Conservation (phyloP, 768 basidiomycete species). For the Mycena latifolia region DNA sequence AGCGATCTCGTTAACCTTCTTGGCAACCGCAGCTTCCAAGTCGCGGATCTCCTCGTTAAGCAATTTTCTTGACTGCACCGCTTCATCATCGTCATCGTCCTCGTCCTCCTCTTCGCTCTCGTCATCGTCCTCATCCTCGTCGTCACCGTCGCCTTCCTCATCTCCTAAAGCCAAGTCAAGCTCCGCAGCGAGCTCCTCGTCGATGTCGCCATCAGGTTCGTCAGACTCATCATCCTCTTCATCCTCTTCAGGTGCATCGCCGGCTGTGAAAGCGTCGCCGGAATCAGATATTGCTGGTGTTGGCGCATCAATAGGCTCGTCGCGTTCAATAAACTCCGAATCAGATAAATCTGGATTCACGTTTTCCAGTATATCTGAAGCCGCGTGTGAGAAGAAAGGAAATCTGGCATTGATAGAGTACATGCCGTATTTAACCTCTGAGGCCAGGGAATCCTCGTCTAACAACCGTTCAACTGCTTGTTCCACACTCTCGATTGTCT, state of each 20-base stretch:
- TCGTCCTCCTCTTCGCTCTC: constrained; percentile 69
- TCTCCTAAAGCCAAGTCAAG: constrained; percentile 87
- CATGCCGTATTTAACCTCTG: constrained; percentile 83
- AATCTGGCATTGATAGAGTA: neutral
- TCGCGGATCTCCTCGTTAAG: constrained; percentile 92
- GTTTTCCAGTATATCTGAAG: constrained; percentile 84
- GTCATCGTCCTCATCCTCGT: constrained; percentile 78
- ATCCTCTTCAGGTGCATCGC: constrained; percentile 67
- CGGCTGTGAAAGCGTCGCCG: constrained; percentile 62
- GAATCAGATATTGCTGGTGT: constrained; percentile 80
- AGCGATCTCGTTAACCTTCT: constrained; percentile 87
- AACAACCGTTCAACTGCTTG: constrained; percentile 91
- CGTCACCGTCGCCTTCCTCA: constrained; percentile 72
- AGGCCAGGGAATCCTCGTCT: constrained; percentile 81
- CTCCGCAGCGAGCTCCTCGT: constrained; percentile 90
- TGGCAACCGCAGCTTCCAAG: constrained; percentile 87
- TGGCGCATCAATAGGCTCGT: constrained; percentile 74
- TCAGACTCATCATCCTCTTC: constrained; percentile 71
- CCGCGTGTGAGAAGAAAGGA: constrained; percentile 8
- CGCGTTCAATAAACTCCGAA: constrained; percentile 85
- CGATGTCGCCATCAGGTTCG: constrained; percentile 84
- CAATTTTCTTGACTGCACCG: constrained; percentile 80
- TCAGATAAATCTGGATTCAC: constrained; percentile 93
- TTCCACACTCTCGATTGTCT: constrained; percentile 97
- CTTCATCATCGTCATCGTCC: constrained; percentile 88